These are phyloP conservation scores for Blastocrithidia nonstop DNA, from an alignment of 208 protist genomes.

Conservation along the genomic window DNA sequence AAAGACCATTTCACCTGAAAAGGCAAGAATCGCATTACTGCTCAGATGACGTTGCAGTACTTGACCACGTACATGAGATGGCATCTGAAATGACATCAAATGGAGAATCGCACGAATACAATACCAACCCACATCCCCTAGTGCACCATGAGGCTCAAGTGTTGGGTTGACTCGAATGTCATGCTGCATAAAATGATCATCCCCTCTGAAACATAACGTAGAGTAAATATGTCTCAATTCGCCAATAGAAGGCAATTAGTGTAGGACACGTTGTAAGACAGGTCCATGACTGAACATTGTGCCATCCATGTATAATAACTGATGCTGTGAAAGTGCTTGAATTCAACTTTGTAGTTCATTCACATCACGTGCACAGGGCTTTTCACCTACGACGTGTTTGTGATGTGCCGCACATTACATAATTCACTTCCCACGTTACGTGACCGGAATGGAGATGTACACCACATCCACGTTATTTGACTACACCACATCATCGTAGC, in stretches of 20 bases:
- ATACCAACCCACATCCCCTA: conserved; percentile 52
- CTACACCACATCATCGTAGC: conserved; percentile 10
- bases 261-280: conserved; percentile 11
- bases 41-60: too few species aligned
- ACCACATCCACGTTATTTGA: conserved; percentile 17
- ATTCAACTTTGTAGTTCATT: conserved; percentile 35
- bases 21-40: too few species aligned
- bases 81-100: conserved; percentile 33
- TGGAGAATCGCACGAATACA: conserved; percentile 33
- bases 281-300: conserved; percentile 34
- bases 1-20: too few species aligned
- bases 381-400: conserved; percentile 53
- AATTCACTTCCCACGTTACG: conserved; percentile 18
- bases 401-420: conserved; percentile 20
- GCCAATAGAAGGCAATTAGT: conserved; percentile 10
- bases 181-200: conserved; percentile 12
- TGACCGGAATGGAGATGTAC: conserved; percentile 27
- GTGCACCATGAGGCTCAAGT: conserved; percentile 27
- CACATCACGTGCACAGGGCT: conserved; percentile 21
- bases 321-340: conserved; percentile 15
- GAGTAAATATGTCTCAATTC: conserved; percentile 25
- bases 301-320: conserved; percentile 50
- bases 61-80: conserved; percentile 20
- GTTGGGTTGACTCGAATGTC: conserved; percentile 28
- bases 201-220: conserved; percentile 9